Base-by-base conservation (phyloP, 768 basidiomycete genomes). In the Kwoniella bestiolae region DNA sequence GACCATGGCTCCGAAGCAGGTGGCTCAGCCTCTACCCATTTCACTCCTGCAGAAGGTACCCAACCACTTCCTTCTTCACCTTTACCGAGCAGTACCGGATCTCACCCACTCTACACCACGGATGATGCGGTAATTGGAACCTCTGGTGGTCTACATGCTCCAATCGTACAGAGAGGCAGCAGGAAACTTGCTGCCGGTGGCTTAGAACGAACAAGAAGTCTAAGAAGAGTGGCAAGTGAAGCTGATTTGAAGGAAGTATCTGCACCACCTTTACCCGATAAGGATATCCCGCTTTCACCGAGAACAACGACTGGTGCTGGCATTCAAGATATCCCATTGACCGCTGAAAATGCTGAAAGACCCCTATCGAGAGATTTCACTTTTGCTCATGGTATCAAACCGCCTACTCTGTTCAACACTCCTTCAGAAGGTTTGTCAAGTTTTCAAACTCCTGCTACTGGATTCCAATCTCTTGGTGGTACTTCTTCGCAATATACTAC, bases 81-180 rank as follows among this genome's bases (percentile, higher is more conserved):
- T 21, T 32, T 61, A 14, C 58, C 61, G 23, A 52, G 26, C 26
- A 31, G 63, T 38, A 34, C 31, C 35, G 23, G 38, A 11, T 47
- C 67, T 38, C 57, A 55, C 12, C 68, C 69, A 3, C 56, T 62
- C 3, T 65, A 60, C 53, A 67, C 66, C 32, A 67, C 70, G 3
- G 77, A 78, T 52, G 77, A 78, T 56, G 71, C 70, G 4, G 63
- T 72, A 35, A 74, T 78, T 41, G 51, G 67, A n/a, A 78, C 77
- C 9, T 68, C 72, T 6, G 77, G 72, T 25, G 77, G 77, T n/a
- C 56, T 76, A 18, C 57, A 63, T 29, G 74, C 74, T 4, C 73
- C 77, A 4, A 59, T 78, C 26, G 62, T 67, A 4, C 74, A 76
- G 7, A 53, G 72, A 51, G 77, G 73, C 9, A 69, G 67, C 45